Percentiles rank a stretch among this genome's conserved stretches.
These are phyloP conservation scores for Globisporangium ultimum DNA, from an alignment of 352 stramenopile species.

Conservation along the genomic window DNA sequence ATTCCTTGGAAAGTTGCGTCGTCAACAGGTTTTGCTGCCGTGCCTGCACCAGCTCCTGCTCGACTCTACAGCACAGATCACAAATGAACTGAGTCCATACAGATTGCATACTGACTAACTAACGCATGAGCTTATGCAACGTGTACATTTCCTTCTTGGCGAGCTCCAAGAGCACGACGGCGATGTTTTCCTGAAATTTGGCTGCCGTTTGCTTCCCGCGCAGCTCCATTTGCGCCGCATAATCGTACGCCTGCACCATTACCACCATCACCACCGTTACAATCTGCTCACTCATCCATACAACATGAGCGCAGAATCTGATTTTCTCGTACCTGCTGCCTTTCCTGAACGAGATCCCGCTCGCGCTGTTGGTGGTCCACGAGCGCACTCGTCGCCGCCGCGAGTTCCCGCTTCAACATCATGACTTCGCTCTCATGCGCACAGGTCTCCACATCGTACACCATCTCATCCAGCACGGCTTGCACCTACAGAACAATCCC, in stretches of 20 bases:
- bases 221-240: slow-evolving; percentile 44
- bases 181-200: slow-evolving; percentile 48
- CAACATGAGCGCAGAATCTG: background rate
- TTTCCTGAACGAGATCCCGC: slow-evolving; percentile 53
- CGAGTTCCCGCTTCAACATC: slow-evolving; percentile 33
- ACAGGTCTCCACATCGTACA: slow-evolving; percentile 77
- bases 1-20: slow-evolving; percentile 56
- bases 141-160: slow-evolving; percentile 57
- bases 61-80: slow-evolving; percentile 31
- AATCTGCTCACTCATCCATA: too few relatives aligned
- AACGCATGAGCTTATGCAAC: too few relatives aligned
- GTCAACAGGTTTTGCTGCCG: slow-evolving; percentile 55
- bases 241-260: slow-evolving; percentile 45
- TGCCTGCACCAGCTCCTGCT: slow-evolving; percentile 53
- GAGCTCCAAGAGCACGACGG: slow-evolving; percentile 51
- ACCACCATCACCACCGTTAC: too few relatives aligned
- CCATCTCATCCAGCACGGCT: slow-evolving; percentile 71
- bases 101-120: background rate
- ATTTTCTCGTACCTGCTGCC: slow-evolving; percentile 38
- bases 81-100: background rate
- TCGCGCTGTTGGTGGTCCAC: slow-evolving; percentile 57
- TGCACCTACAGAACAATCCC: slow-evolving; percentile 33
- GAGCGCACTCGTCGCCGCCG: slow-evolving; percentile 25
- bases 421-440: slow-evolving; percentile 53
- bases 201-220: slow-evolving; percentile 37